A percentile compares a stretch with the other conserved stretches of the same genome.
These are phyloP conservation scores for Apiospora saccharicola DNA, from an alignment of 2,329 filamentous ascomycete genomes.

Conservation along the genomic window DNA sequence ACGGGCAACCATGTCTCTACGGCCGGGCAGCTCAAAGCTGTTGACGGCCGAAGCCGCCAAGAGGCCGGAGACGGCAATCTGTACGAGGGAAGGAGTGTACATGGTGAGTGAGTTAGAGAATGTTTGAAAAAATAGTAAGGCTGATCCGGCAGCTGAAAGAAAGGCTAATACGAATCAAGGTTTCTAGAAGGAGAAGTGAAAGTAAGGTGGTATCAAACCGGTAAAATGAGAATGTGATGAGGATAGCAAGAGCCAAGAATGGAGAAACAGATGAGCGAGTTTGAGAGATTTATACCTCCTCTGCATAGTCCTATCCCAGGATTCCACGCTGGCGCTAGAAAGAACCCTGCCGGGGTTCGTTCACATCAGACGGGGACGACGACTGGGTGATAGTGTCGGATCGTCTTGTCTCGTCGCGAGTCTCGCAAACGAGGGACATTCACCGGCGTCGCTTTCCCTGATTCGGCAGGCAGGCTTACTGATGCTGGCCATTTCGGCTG, in stretches of 20 bases:
- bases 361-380: constrained; percentile 15
- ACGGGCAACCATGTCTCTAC: constrained; percentile 34
- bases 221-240: constrained; percentile 23
- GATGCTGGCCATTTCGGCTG: background rate
- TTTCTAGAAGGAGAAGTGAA: constrained; percentile 26
- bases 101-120: constrained; percentile 35
- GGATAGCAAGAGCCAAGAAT: constrained; percentile 22
- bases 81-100: constrained; percentile 42
- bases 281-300: constrained; percentile 24
- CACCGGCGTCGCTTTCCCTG: constrained; percentile 6
- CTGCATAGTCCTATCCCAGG: constrained; percentile 4
- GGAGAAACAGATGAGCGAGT: constrained; percentile 15
- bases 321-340: background rate
- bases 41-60: constrained; percentile 41
- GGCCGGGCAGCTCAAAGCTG: constrained; percentile 37
- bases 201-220: constrained; percentile 28
- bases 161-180: constrained; percentile 32
- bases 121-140: constrained; percentile 28
- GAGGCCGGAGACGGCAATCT: constrained; percentile 41
- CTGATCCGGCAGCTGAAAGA: constrained; percentile 42
- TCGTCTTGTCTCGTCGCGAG: constrained; percentile 17
- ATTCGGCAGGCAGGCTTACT: background rate
- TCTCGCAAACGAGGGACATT: constrained; percentile 12
- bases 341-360: constrained; percentile 13
- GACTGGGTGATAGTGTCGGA: constrained; percentile 17